These are phyloP conservation scores for Cladophialophora yegresii DNA, from an alignment of 2,329 filamentous ascomycete genomes.

Conservation along the genomic window DNA sequence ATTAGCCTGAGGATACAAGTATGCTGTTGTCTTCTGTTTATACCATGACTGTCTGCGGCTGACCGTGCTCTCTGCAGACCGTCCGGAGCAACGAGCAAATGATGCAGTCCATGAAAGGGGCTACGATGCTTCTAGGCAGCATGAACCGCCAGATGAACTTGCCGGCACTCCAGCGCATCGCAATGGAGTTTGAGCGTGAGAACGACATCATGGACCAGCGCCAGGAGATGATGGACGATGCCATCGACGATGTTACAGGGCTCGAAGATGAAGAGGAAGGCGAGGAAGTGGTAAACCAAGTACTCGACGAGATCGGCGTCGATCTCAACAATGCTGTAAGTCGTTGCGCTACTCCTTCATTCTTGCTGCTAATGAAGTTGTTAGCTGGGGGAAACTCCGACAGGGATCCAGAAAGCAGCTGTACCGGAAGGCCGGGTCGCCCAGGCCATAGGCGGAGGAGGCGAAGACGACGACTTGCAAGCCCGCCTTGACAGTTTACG, in stretches of 20 bases:
- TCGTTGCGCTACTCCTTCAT: constrained; percentile 32
- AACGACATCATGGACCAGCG: constrained; percentile 99
- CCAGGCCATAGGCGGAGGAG: constrained; percentile 72
- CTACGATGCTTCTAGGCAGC: constrained; percentile 84
- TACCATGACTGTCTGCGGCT: constrained; percentile 5
- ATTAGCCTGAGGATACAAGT: constrained; percentile 94
- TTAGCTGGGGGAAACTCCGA: constrained; percentile 88
- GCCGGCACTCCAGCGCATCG: constrained; percentile 89
- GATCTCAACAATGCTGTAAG: constrained; percentile 86
- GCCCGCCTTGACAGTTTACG: constrained; percentile 86
- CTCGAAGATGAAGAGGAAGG: constrained; percentile 89
- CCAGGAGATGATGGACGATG: constrained; percentile 99
- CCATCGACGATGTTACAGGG: constrained; percentile 94
- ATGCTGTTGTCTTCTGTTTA: not conserved
- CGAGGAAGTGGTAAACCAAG: constrained; percentile 94
- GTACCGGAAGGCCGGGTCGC: constrained; percentile 77
- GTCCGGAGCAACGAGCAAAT: constrained; percentile 98
- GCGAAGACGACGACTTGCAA: constrained; percentile 86
- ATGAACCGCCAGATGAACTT: constrained; percentile 99
- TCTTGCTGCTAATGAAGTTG: constrained; percentile 27
- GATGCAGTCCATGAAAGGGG: constrained; percentile 99
- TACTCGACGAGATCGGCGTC: constrained; percentile 94
- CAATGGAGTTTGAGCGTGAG: constrained; percentile 98
- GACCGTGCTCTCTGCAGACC: constrained; percentile 60
- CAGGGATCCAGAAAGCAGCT: constrained; percentile 72